A percentile compares a stretch with the other conserved stretches of the same genome.
Evolutionary conservation across 106 monocot species (phyloP).

Genomic region (Alisma plantagoaquatica): DNA sequence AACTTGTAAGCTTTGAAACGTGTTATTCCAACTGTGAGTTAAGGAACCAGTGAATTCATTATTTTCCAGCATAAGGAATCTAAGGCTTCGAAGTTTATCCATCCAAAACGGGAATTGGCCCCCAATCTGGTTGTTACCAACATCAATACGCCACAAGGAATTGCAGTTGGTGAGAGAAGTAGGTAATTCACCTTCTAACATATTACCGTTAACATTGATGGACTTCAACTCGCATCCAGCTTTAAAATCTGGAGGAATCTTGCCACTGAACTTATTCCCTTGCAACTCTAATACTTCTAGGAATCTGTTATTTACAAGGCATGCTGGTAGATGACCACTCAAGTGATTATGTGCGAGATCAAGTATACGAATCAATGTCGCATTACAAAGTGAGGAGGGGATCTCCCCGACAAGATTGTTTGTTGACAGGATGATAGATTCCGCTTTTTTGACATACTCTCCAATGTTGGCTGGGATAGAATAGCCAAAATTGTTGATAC

Average conservation of each 20-base stretch:
- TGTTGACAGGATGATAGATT: too few relatives aligned
- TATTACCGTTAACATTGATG: not conserved
- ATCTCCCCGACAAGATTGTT: not conserved
- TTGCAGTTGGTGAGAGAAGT: not conserved
- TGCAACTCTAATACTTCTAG: not conserved
- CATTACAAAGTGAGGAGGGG: not conserved
- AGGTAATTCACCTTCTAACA: not conserved
- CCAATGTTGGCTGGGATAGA: too few relatives aligned
- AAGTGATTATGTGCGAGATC: not conserved
- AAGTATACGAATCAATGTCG: not conserved
- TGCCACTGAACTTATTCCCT: not conserved
- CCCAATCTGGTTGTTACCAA: not conserved
- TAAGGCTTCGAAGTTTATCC: too few relatives aligned
- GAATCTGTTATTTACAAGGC: not conserved
- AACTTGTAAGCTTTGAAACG: too few relatives aligned
- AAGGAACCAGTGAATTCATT: too few relatives aligned
- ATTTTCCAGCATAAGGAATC: too few relatives aligned
- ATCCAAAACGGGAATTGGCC: not conserved
- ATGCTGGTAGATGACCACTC: not conserved
- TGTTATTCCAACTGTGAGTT: too few relatives aligned
- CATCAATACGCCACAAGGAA: not conserved
- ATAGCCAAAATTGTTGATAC: too few relatives aligned
- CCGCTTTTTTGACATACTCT: too few relatives aligned
- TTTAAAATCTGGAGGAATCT: not conserved
- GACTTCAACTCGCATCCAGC: not conserved